Percentiles rank a stretch among this genome's conserved stretches.
phyloP scores from a whole-genome alignment of 1,284 basidiomycete species.

The Erythrobasidium hasegawianum region DNA sequence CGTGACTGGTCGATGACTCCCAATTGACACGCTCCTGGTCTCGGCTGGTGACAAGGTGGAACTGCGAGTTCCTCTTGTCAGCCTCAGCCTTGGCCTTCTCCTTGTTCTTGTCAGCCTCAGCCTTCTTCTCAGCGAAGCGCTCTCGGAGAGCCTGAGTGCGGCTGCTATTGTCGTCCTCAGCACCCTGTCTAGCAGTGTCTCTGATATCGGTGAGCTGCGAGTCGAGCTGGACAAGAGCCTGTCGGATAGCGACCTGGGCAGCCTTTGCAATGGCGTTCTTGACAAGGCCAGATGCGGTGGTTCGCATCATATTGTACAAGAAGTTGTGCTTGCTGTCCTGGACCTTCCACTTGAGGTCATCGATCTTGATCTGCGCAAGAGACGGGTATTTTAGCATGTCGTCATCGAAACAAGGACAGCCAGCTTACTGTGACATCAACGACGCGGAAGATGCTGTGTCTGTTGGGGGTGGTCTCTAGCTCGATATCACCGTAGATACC shows the following conservation, averaged over 20 bases:
- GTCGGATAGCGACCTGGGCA: conserved; percentile 68
- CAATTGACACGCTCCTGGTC: conserved; percentile 26
- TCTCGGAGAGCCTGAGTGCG: conserved; percentile 46
- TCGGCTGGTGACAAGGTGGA: conserved; percentile 63
- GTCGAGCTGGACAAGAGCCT: conserved; percentile 78
- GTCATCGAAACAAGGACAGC: neutral
- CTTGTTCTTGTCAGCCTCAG: conserved; percentile 57
- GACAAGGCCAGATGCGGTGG: conserved; percentile 71
- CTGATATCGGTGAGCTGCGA: conserved; percentile 77
- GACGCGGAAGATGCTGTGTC: conserved; percentile 67
- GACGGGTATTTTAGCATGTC: neutral
- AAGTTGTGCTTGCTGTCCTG: conserved; percentile 86
- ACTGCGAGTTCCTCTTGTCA: conserved; percentile 53
- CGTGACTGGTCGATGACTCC: conserved; percentile 10
- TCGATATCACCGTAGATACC: conserved; percentile 59
- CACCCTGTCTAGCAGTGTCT: conserved; percentile 69
- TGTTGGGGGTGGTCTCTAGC: conserved; percentile 49
- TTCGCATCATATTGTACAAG: conserved; percentile 53
- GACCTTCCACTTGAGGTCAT: conserved; percentile 82
- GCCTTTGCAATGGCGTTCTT: conserved; percentile 88
- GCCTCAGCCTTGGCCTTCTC: conserved; percentile 49
- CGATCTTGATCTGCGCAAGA: conserved; percentile 50
- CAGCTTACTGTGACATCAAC: conserved; percentile 63
- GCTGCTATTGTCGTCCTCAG: conserved; percentile 56
- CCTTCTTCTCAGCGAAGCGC: conserved; percentile 60